Evolutionary conservation across 1,284 basidiomycete species (phyloP).

Genomic region (Porphyrellus sp.): DNA sequence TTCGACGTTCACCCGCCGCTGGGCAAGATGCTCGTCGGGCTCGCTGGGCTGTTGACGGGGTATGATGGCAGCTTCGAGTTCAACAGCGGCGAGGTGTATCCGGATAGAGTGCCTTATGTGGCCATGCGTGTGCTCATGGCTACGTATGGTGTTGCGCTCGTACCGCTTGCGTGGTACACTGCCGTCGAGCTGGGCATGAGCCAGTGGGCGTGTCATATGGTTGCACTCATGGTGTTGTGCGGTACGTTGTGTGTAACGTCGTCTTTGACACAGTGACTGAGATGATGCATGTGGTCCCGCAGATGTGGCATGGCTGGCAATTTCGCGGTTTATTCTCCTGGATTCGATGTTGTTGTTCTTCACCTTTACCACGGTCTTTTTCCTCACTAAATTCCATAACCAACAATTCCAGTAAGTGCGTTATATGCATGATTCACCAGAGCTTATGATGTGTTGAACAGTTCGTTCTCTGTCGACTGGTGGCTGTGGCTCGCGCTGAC

Average conservation of each 20-base stretch:
- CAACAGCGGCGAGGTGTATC: slow-evolving; percentile 88
- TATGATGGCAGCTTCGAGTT: slow-evolving; percentile 94
- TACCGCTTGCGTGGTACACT: slow-evolving; percentile 95
- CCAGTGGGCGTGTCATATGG: slow-evolving; percentile 84
- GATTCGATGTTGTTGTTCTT: slow-evolving; percentile 99
- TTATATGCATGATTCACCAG: neutral
- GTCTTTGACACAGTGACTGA: neutral
- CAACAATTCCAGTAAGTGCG: slow-evolving; percentile 77
- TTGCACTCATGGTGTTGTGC: slow-evolving; percentile 90
- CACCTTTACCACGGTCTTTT: slow-evolving; percentile 95
- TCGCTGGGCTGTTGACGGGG: slow-evolving; percentile 87
- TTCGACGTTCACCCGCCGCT: slow-evolving; percentile 97
- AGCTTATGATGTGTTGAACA: slow-evolving; percentile 31
- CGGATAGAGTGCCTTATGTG: slow-evolving; percentile 83
- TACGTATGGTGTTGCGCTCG: slow-evolving; percentile 91
- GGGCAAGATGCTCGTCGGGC: slow-evolving; percentile 97
- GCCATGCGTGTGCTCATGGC: slow-evolving; percentile 96
- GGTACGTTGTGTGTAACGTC: slow-evolving; percentile 54
- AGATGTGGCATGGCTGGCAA: slow-evolving; percentile 96
- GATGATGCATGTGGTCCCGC: neutral
- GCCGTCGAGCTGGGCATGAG: slow-evolving; percentile 95
- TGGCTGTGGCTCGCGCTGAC: slow-evolving; percentile 94
- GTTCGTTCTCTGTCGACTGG: slow-evolving; percentile 92
- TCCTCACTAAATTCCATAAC: slow-evolving; percentile 94
- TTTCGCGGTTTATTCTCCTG: slow-evolving; percentile 95